phyloP scores from a whole-genome alignment of 2,329 filamentous ascomycete genomes.

The Colletotrichum tabaci region DNA sequence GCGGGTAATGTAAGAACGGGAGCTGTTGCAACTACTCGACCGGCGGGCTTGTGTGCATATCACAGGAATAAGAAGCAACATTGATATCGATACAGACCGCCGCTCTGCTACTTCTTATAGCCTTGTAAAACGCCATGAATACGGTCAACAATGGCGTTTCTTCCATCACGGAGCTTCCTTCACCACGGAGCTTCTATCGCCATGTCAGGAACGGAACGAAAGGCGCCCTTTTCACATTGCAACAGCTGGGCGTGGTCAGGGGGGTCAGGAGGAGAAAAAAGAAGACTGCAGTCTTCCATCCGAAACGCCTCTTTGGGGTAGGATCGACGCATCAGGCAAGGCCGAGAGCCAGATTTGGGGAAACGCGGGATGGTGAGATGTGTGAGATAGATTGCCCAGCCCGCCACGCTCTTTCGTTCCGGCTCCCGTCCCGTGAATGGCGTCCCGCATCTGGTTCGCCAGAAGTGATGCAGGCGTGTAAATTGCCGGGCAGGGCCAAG shows the following conservation, averaged over 20 bases:
- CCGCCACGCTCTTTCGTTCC: background rate
- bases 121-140: too few relatives aligned
- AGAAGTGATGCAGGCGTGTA: background rate
- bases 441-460: conserved; percentile 18
- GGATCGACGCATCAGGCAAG: background rate
- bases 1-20: background rate
- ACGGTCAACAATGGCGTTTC: background rate
- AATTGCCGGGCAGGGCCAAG: conserved; percentile 32
- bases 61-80: background rate
- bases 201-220: conserved; percentile 31
- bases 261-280: background rate
- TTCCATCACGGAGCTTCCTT: background rate
- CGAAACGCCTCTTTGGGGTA: conserved; percentile 12
- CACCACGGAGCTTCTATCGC: background rate
- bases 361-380: background rate
- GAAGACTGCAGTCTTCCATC: conserved; percentile 1
- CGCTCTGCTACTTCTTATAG: background rate
- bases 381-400: conserved; percentile 16
- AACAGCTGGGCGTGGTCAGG: conserved; percentile 11
- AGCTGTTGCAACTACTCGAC: background rate
- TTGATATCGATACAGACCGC: background rate
- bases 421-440: conserved; percentile 3
- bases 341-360: background rate
- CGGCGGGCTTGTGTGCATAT: background rate
- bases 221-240: conserved; percentile 20